Evolutionary conservation across 139 green algal species (phyloP).

Genomic region (Chlamydomonas incerta): DNA sequence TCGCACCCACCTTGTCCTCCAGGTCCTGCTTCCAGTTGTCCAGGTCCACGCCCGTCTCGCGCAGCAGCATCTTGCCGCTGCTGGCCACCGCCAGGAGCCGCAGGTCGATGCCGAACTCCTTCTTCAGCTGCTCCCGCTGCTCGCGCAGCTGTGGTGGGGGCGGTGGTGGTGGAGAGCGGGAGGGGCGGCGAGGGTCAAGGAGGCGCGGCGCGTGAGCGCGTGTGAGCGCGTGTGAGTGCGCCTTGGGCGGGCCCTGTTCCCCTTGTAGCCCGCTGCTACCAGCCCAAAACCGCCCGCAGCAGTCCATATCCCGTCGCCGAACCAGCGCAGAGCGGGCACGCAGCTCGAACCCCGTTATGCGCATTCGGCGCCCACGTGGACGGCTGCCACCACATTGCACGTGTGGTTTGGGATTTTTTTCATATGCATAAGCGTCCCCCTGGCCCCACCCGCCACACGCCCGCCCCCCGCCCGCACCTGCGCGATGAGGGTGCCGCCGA

Average conservation of each 20-base stretch:
- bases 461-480: conserved; percentile 70
- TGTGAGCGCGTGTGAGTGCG: no score
- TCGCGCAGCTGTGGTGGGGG: conserved; percentile 11
- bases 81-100: conserved; percentile 86
- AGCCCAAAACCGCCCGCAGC: no score
- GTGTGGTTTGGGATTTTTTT: no score
- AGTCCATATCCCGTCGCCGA: no score
- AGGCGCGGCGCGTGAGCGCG: not conserved
- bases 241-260: no score
- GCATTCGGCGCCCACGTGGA: no score
- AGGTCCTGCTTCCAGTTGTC: conserved; percentile 82
- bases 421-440: no score
- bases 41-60: conserved; percentile 84
- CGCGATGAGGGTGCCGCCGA: conserved; percentile 90
- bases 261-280: no score
- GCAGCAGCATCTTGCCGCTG: conserved; percentile 85
- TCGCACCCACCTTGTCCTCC: not conserved
- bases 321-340: no score
- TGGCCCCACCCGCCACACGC: no score
- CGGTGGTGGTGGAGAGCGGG: not conserved
- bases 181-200: not conserved
- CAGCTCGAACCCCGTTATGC: no score
- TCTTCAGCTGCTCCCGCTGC: conserved; percentile 71
- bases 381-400: no score
- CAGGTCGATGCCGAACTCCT: conserved; percentile 91